Base-by-base conservation (phyloP, 78 protist species). In the Cavenderia fasciculata region DNA sequence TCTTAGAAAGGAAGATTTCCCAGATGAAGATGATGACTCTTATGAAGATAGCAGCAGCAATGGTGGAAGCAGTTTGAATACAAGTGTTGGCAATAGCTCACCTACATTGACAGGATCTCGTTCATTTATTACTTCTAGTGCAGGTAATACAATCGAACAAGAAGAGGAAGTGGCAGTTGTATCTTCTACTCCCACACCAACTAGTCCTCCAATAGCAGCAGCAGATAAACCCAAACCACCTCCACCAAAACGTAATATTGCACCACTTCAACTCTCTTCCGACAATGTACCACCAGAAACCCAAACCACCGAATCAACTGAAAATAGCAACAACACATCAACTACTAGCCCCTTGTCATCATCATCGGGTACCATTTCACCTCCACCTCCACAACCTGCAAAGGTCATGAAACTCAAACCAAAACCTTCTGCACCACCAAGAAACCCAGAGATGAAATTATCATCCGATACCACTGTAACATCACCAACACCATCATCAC, bases 401-500 rank as follows among this genome's bases (percentile, higher is more conserved):
- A n/a, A n/a, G n/a, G n/a, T n/a, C n/a, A n/a, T n/a, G n/a, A n/a
- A n/a, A n/a, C n/a, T n/a, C n/a, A n/a, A n/a, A n/a, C n/a, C n/a
- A n/a, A n/a, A 47, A 33, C 51, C 63, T 38, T 46, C 86, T 33
- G 10, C 56, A 31, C 34, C 72, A 31, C 2, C 52, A 78, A 34
- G 6, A 18, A 21, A 31, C 25, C 73, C 40, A 21, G 66, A n/a
- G n/a, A n/a, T n/a, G n/a, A n/a, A n/a, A n/a, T n/a, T n/a, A n/a
- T n/a, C n/a, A n/a, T n/a, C n/a, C n/a, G n/a, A n/a, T n/a, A n/a
- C n/a, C n/a, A n/a, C n/a, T n/a, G n/a, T n/a, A n/a, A n/a, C n/a
- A n/a, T n/a, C n/a, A n/a, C n/a, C n/a, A n/a, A n/a, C 25, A 1
- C 18, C 34, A 31, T 27, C 34, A 6, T 3, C 73, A 47, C 65